A percentile compares a stretch with the other conserved stretches of the same genome.
Evolutionary conservation across 75 land plant species (phyloP).

Genomic region (Pinus albicaulis): DNA sequence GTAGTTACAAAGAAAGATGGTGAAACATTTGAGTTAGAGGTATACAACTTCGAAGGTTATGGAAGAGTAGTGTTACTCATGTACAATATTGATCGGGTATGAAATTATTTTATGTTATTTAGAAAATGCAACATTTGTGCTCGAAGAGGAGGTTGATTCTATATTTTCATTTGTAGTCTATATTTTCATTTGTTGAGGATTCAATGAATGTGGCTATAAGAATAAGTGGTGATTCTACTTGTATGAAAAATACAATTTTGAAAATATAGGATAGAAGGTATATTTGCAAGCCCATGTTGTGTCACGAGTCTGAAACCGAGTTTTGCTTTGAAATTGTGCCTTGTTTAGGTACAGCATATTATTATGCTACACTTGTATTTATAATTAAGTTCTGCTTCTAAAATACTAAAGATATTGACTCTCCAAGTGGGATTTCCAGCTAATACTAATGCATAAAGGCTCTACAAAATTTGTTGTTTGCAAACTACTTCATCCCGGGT

Average conservation of each 20-base stretch:
- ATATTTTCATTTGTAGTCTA: slow-evolving; percentile 60
- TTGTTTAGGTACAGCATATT: too few relatives aligned
- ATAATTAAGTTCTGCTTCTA: too few relatives aligned
- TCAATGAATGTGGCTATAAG: slow-evolving; percentile 82
- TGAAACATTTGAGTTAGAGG: slow-evolving; percentile 66
- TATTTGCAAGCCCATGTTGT: background rate
- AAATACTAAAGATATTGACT: too few relatives aligned
- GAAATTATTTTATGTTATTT: background rate
- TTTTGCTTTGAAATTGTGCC: too few relatives aligned
- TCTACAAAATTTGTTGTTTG: background rate
- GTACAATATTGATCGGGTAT: slow-evolving; percentile 98
- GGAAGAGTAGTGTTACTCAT: slow-evolving; percentile 90
- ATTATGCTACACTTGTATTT: too few relatives aligned
- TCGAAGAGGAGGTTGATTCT: background rate
- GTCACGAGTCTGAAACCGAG: background rate
- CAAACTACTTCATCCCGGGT: too few relatives aligned
- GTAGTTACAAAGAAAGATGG: slow-evolving; percentile 57
- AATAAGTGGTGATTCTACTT: slow-evolving; percentile 96
- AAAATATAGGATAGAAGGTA: slow-evolving; percentile 99
- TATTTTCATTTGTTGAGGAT: slow-evolving; percentile 85
- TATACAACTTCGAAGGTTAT: slow-evolving; percentile 72
- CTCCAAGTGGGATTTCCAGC: too few relatives aligned
- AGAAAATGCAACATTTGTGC: background rate
- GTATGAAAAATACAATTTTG: slow-evolving; percentile 93
- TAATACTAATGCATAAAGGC: too few relatives aligned